Evolutionary conservation across 1,284 basidiomycete genomes (phyloP).

Genomic region (Trichosporon asahii): DNA sequence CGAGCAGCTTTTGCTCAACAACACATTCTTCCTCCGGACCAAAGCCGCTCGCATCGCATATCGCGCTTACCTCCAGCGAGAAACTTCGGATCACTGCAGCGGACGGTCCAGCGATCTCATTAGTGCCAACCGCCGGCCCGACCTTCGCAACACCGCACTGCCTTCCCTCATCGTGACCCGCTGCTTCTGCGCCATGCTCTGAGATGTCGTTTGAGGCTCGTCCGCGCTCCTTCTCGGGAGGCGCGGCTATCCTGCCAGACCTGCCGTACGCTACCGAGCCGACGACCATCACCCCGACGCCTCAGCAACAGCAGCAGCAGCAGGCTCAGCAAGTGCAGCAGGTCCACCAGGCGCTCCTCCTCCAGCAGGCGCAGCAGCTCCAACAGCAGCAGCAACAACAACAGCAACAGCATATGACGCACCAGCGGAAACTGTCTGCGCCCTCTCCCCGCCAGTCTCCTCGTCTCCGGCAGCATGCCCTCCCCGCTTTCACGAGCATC

Average conservation of each 20-base stretch:
- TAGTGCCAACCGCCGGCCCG: no score
- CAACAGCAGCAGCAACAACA: not conserved
- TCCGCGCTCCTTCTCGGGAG: not conserved
- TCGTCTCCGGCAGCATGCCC: not conserved
- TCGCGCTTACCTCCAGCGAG: not conserved
- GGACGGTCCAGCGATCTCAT: not conserved
- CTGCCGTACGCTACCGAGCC: slow-evolving; percentile 9
- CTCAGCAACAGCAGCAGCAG: slow-evolving; percentile 4
- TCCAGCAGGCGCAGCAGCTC: not conserved
- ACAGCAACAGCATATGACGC: not conserved
- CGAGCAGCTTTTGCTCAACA: not conserved
- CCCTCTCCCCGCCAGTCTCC: not conserved
- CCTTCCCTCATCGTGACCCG: not conserved
- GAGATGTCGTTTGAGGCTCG: not conserved
- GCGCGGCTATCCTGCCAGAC: slow-evolving; percentile 7
- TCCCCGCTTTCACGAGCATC: not conserved
- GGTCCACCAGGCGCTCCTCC: not conserved
- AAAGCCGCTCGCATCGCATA: not conserved
- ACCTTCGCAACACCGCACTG: not conserved
- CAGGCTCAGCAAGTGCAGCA: not conserved
- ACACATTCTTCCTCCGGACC: not conserved
- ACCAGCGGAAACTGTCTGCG: not conserved
- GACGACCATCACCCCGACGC: not conserved
- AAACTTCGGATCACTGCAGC: not conserved
- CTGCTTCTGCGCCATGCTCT: slow-evolving; percentile 7